Base-by-base conservation (phyloP, 176 grass and related monocot species). In the Dactylis glomerata region DNA sequence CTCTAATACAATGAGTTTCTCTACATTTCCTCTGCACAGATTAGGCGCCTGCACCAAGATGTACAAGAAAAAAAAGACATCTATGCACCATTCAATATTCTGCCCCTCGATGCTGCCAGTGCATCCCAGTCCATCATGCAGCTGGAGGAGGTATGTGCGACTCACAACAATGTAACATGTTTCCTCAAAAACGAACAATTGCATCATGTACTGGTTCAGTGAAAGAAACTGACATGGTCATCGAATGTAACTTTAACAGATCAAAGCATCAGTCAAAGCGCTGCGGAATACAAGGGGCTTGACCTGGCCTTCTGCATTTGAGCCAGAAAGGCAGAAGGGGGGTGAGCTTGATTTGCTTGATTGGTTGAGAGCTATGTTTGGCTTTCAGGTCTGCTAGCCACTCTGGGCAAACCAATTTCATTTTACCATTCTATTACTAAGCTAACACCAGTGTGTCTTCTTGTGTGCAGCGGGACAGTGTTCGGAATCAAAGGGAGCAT, bases 311-410 rank as follows among this genome's bases (percentile, higher is more conserved):
- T 70, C 88, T 76, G 57, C 89, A 32, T 92, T 93, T 4, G 91
- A 98, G 74, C 86, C 86, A 9, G 88, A 98, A 87, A 93, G 86
- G 63, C 93, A 98, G 79, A 98, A 95, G 36, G 80, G 90, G 34
- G 88, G 85, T 30, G 93, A 93, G 17, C 87, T 93, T 67, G 96
- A 98, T 90, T 79, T 95, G 85, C 78, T 98, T 34, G 96, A 98
- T 88, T 98, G 96, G 96, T 85, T 98, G 78, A 95, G 96, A 77
- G 81, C 89, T 69, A 95, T 95, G 93, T 98, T 98, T 90, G 96
- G 96, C 36, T 98, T 98, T 92, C 96, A 98, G 93, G 96, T 98
- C 28, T 61, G 80, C 76, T 82, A 46, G 40, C 66, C 57, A 66
- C 75, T 67, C 28, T 66, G 58, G 42, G 68, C 28, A 20, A 86